These are phyloP conservation scores for Acacia melanoxylon DNA, from an alignment of 306 rosid genomes.

Conservation along the genomic window DNA sequence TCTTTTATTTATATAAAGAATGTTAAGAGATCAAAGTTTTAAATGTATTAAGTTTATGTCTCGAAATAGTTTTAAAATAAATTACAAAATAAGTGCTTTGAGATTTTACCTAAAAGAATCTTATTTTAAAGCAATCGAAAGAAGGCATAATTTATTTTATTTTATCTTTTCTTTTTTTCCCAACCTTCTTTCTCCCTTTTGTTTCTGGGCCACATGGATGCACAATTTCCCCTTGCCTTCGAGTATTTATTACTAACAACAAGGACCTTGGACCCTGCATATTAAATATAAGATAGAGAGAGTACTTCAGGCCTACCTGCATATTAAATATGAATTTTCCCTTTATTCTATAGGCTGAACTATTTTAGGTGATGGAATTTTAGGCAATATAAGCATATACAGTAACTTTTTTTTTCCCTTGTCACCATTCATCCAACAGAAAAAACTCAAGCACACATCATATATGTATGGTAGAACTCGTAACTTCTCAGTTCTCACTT, in stretches of 20 bases:
- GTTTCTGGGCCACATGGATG: neutral
- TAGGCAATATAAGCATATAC: no score
- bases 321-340: no score
- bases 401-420: no score
- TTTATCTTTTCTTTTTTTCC: neutral
- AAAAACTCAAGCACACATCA: no score
- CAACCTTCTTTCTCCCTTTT: neutral
- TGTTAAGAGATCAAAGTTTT: neutral
- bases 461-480: no score
- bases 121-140: neutral
- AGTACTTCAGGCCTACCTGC: no score
- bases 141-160: neutral
- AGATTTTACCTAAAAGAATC: neutral
- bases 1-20: neutral
- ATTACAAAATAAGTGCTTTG: neutral
- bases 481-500: no score
- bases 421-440: no score
- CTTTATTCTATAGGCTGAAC: no score
- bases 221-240: neutral
- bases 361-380: no score
- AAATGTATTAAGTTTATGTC: no score
- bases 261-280: neutral
- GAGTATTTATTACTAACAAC: neutral
- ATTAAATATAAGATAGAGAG: neutral
- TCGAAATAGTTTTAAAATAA: neutral